Evolutionary conservation across 1,284 basidiomycete genomes (phyloP), one percentile per base, ranked within the genome.

Genomic region (Trichosporon ovoides): DNA sequence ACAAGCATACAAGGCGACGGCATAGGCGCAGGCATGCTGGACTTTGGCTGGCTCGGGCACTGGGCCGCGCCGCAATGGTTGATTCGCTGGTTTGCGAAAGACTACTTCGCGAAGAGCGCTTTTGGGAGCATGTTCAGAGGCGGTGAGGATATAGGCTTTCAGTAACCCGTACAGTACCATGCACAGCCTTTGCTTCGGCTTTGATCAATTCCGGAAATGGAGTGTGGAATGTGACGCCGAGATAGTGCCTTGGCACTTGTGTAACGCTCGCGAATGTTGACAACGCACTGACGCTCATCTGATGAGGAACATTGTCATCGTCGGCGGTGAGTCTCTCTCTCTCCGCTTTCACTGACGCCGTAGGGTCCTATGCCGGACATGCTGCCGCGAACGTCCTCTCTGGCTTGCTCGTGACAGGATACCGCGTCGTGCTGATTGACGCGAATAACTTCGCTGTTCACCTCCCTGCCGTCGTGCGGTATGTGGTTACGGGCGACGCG

Each of bases 381-480:
- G 22, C 53, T 11, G 43, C 57, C 12, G 60, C 60, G 7, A 61
- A 61, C 53, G 14, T 2, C 10, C 56, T 61, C 20, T 28, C 28
- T 1, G 7, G 35, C 2, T 9, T 14, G 11, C 50, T 61, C 7
- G 40, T 53, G 10, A 0, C 19, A 1, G n/a, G 35, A 3, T 37
- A 61, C 51, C 60, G 60, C 37, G 48, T 61, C 11, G 22, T 58
- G n/a, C 36, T 61, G 11, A 37, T 61, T 31, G 60, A 61, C 14
- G 50, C 35, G 14, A 61, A 18, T 18, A 69, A 69, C 2, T 75
- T 68, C 35, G 68, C 71, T 0, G 77, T 71, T 55, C 79, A 73
- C 68, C 66, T 74, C 1, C 67, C 78, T 22, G 73, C 68, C 7
- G 61, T 71, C 13, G 68, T 79, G 5, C 66, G 79, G 50, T 76